phyloP scores from a whole-genome alignment of 176 grass and related monocot genomes.

The Paspalum vaginatum region DNA sequence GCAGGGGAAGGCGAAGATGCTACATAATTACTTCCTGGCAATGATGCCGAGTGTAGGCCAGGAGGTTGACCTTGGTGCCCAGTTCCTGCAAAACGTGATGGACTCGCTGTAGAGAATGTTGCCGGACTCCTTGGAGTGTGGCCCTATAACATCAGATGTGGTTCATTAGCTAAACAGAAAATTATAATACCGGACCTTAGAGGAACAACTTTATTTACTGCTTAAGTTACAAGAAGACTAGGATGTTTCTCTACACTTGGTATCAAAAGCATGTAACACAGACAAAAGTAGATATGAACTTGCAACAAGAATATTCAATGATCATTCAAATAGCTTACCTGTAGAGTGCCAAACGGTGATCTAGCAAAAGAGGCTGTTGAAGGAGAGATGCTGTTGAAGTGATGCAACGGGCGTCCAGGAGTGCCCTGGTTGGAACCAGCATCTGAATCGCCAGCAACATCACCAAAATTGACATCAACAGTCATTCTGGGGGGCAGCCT shows the following conservation, averaged over 20 bases:
- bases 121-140: slow-evolving; percentile 57
- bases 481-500: slow-evolving; percentile 60
- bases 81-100: slow-evolving; percentile 56
- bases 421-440: slow-evolving; percentile 74
- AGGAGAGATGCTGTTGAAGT: slow-evolving; percentile 71
- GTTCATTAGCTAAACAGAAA: not conserved
- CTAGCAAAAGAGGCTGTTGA: slow-evolving; percentile 66
- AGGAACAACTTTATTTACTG: not conserved
- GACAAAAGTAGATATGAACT: not conserved
- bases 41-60: slow-evolving; percentile 45
- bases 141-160: slow-evolving; percentile 42
- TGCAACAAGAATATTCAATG: slow-evolving; percentile 9
- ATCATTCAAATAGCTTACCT: slow-evolving; percentile 52
- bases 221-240: not conserved
- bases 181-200: not conserved
- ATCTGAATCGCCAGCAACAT: slow-evolving; percentile 78
- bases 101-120: slow-evolving; percentile 61
- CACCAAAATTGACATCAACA: slow-evolving; percentile 87
- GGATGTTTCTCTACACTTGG: not conserved
- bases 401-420: slow-evolving; percentile 63
- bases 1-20: slow-evolving; percentile 80
- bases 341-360: slow-evolving; percentile 67
- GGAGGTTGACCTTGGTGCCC: slow-evolving; percentile 58
- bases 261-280: not conserved
- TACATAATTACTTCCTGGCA: slow-evolving; percentile 64